Evolutionary conservation across 768 basidiomycete genomes (phyloP), one percentile per base, ranked within the genome.

Genomic region (Hericium coralloides): DNA sequence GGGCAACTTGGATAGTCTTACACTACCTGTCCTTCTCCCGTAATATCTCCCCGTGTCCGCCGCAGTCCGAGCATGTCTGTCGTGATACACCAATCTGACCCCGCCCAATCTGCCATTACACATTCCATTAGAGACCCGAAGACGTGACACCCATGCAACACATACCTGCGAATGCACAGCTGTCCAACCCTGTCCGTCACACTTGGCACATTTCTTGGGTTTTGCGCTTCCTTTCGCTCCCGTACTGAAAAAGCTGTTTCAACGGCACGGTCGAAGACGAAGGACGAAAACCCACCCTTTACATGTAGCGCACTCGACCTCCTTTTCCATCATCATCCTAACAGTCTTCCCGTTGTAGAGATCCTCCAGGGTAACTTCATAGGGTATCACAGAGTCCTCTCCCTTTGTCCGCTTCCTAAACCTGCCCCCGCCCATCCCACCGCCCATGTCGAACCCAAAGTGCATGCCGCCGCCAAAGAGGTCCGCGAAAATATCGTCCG

Each of bases 281-380:
- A 31, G 7, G 31, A 31, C 48, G 20, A 23, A 41, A 50, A 68
- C 78, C 50, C 64, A 89, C 88, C 95, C 95, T 68, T 84, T 85
- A 70, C 95, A 98, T 12, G 73, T 71, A 14, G 75, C 75, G 69
- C 95, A 98, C 2, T 89, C 72, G 9, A 86, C 73, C 66, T 92
- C 85, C 65, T 91, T 86, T 71, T 95, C 93, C 76, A 97, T 82
- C 63, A 83, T 89, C 75, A 98, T 83, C 67, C 85, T 89, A 56
- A 94, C 85, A 10, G 79, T 80, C 71, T 94, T 95, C 31, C 95
- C 95, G 56, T 87, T 89, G 72, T 92, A 98, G 20, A 95, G 74
- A 68, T 98, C 95, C 70, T 97, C 95, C 31, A 98, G 77, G 4
- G 89, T 87, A 54, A 95, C 89, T 41, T 90, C 79, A 68, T 95